Conservation (phyloP, 2,329 filamentous ascomycete genomes). For the Colletotrichum sp. region DNA sequence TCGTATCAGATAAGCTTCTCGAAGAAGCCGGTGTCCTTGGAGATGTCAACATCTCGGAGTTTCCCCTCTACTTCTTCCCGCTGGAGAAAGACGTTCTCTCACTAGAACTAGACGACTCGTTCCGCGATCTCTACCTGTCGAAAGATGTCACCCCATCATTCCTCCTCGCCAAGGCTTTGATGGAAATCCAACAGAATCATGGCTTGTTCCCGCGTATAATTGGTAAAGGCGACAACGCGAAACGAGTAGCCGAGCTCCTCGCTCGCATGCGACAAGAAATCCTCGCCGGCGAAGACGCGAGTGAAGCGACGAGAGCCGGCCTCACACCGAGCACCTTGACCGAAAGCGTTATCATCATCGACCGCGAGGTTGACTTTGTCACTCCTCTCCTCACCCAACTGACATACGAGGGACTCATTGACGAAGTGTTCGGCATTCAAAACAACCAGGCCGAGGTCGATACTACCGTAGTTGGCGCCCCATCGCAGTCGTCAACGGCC, state of each 20-base stretch:
- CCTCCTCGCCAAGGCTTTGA: conserved; percentile 86
- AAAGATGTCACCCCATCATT: conserved; percentile 94
- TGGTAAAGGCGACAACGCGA: conserved; percentile 94
- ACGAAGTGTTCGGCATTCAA: conserved; percentile 90
- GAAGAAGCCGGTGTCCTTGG: conserved; percentile 94
- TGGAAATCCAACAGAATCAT: conserved; percentile 90
- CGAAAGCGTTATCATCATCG: conserved; percentile 92
- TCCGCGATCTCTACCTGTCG: conserved; percentile 84
- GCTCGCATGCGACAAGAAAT: conserved; percentile 91
- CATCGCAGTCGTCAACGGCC: conserved; percentile 64
- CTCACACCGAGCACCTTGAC: conserved; percentile 85
- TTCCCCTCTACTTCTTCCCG: conserved; percentile 89
- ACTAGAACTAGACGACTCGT: conserved; percentile 86
- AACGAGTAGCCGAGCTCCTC: conserved; percentile 84
- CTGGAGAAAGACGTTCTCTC: conserved; percentile 91
- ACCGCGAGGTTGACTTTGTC: conserved; percentile 92
- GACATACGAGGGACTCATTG: conserved; percentile 94
- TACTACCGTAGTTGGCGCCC: conserved; percentile 83
- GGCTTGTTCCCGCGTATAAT: conserved; percentile 94
- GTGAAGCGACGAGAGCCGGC: conserved; percentile 62
- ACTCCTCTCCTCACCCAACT: conserved; percentile 92
- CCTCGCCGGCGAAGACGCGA: conserved; percentile 76
- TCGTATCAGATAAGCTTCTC: conserved; percentile 88
- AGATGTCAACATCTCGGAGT: conserved; percentile 86
- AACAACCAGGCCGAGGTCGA: conserved; percentile 95